Percentiles rank a stretch among this genome's conserved stretches.
Conservation (phyloP, 768 basidiomycete species). For the Xerocomellus intermedius region DNA sequence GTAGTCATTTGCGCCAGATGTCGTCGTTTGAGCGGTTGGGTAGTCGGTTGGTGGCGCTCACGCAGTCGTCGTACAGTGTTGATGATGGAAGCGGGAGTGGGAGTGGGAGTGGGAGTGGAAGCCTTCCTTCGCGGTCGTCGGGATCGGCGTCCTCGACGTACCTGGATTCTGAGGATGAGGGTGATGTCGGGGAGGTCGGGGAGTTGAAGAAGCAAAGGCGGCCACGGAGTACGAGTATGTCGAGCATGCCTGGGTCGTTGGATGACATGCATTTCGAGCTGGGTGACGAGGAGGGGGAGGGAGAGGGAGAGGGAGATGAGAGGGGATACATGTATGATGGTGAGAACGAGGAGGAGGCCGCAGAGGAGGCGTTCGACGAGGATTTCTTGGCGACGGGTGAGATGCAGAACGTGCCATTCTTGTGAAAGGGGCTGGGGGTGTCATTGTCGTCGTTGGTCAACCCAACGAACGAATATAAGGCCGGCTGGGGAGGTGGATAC, state of each 20-base stretch:
- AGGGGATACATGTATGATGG: conserved; percentile 34
- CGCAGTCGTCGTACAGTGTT: conserved; percentile 34
- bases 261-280: conserved; percentile 58
- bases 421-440: conserved; percentile 32
- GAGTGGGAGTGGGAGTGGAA: conserved; percentile 46
- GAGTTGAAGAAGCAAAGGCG: conserved; percentile 40
- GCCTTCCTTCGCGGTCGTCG: conserved; percentile 55
- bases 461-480: background rate
- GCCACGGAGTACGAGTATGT: conserved; percentile 59
- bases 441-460: background rate
- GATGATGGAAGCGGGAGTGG: conserved; percentile 26
- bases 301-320: conserved; percentile 32
- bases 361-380: conserved; percentile 75
- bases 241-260: conserved; percentile 86
- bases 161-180: conserved; percentile 49
- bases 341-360: conserved; percentile 59
- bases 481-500: background rate
- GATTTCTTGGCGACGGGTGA: conserved; percentile 78
- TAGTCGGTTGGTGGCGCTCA: conserved; percentile 52
- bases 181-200: conserved; percentile 38
- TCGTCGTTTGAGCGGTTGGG: conserved; percentile 74
- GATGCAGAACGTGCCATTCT: conserved; percentile 75
- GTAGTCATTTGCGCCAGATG: conserved; percentile 60
- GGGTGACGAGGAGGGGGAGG: conserved; percentile 49
- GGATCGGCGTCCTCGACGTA: conserved; percentile 50